Evolutionary conservation across 306 rosid genomes (phyloP).

Genomic region (Fragaria ananassa): DNA sequence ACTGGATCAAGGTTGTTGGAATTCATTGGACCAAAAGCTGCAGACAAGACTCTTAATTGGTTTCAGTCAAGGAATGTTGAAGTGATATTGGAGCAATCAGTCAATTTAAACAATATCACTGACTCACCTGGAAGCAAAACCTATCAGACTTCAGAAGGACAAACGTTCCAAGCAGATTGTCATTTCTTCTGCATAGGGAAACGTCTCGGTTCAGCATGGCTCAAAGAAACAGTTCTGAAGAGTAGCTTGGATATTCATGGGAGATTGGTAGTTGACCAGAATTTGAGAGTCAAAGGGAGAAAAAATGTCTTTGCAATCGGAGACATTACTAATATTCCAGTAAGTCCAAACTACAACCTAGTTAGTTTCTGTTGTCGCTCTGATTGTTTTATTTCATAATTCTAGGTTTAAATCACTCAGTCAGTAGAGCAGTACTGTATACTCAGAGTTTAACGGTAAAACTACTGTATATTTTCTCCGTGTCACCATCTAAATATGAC

Average conservation of each 20-base stretch:
- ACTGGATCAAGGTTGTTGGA: conserved; percentile 68
- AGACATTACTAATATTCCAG: conserved; percentile 69
- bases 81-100: conserved; percentile 54
- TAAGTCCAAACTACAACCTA: conserved; percentile 35
- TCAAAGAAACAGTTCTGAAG: conserved; percentile 43
- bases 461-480: neutral
- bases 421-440: neutral
- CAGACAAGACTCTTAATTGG: conserved; percentile 52
- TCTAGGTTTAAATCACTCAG: neutral
- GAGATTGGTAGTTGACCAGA: conserved; percentile 62
- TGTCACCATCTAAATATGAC: neutral
- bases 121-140: conserved; percentile 33
- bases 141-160: conserved; percentile 56
- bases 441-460: neutral
- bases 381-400: neutral
- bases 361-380: neutral
- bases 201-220: conserved; percentile 63
- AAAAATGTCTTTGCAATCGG: conserved; percentile 64
- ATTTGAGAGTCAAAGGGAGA: conserved; percentile 56
- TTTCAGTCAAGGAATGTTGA: conserved; percentile 53
- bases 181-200: conserved; percentile 59
- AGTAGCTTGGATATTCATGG: conserved; percentile 46
- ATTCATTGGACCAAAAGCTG: conserved; percentile 71
- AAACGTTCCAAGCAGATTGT: conserved; percentile 57
- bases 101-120: conserved; percentile 24